phyloP scores from a whole-genome alignment of 2,329 filamentous ascomycete genomes.

The Ceratocystis papillata region DNA sequence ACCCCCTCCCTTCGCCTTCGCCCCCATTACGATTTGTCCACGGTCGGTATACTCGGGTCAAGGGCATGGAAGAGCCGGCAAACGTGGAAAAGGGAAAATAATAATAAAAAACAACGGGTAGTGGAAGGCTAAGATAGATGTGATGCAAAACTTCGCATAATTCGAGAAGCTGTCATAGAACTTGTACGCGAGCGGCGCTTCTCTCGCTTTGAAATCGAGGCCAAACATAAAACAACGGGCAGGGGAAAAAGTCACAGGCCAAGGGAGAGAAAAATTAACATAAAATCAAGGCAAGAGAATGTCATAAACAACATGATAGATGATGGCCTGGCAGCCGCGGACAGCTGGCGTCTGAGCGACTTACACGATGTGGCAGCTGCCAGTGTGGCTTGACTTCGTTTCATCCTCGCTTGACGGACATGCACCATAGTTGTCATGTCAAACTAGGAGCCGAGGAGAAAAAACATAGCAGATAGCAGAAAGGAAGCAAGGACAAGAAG shows the following conservation, averaged over 20 bases:
- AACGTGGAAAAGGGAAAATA: not conserved
- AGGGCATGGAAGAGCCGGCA: not conserved
- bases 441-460: not conserved
- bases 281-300: not conserved
- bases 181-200: not conserved
- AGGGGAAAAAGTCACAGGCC: not conserved
- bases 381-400: not conserved
- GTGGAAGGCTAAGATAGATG: not conserved
- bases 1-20: not conserved
- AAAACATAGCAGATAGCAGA: too few species aligned
- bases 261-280: not conserved
- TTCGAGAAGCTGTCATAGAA: constrained; percentile 5
- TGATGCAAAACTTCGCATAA: not conserved
- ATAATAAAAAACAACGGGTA: not conserved
- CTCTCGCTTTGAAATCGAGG: not conserved
- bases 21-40: too few species aligned
- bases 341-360: not conserved
- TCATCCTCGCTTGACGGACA: not conserved
- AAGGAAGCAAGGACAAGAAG: not conserved
- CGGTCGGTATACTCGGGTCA: not conserved
- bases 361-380: not conserved
- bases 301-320: not conserved
- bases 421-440: not conserved
- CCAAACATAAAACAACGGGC: not conserved
- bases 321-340: not conserved